Evolutionary conservation across 2,329 filamentous ascomycete genomes (phyloP), one percentile per base, ranked within the genome.

Genomic region (Verticillium nonalfalfae): DNA sequence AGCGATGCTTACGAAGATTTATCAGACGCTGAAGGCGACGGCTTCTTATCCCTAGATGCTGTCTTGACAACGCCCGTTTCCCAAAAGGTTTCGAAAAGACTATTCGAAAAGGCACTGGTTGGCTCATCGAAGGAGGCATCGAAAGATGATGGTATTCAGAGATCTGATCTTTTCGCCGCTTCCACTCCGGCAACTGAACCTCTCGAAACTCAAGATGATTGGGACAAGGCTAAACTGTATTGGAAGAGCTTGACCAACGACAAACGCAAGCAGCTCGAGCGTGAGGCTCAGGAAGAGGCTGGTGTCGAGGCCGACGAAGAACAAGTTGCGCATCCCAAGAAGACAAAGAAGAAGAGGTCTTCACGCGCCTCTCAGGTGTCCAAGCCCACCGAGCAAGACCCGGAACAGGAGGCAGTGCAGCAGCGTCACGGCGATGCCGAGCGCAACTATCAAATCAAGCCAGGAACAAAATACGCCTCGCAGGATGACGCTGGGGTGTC

Each of bases 1-100:
- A 91, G 88, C 65, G 90, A 93, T 73, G 90, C 90, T 1, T 88
- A 88, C 60, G 90, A 93, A 73, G 88, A 92, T 63, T 76, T 89
- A 0, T 85, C 84, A 0, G 87, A 91, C 14, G 69, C 80, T 4
- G 87, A 89, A 45, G 83, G 82, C 2, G 83, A 84, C 56, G 90
- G 88, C 0, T 93, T 91, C 68, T 79, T 86, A 68, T 93, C 89
- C 4, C 78, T 93, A 7, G 83, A 93, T 72, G 90, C 90, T 11
- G 84, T 93, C 9, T 81, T 38, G 66, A 69, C 56, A 55, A 67
- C 56, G 54, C 67, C 56, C 58, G 69, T 67, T 34, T 62, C 64
- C 9, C 65, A 64, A n/a, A 62, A 64, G 54, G 54, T 55, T 21
- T 62, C n/a, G 35, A 63, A 60, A 39, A 64, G 45, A 58, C 62